Evolutionary conservation across 495 filamentous ascomycete genomes (phyloP).

Genomic region (Hypoxylon lienhwacheense): DNA sequence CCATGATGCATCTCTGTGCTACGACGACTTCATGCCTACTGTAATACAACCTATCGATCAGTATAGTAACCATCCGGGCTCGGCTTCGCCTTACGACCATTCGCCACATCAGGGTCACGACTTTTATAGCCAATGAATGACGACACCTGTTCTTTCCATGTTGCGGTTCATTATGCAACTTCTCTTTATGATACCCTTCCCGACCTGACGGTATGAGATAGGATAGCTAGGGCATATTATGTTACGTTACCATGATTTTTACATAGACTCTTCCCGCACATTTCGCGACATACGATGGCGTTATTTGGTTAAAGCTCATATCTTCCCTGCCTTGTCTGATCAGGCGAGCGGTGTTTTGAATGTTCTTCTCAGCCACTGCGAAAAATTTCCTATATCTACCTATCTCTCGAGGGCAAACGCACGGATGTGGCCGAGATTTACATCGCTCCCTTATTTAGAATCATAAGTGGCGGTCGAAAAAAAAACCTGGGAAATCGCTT

Average conservation of each 20-base stretch:
- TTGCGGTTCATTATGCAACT: constrained; percentile 13
- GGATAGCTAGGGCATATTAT: neutral
- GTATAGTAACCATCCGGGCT: constrained; percentile 45
- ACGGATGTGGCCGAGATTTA: too few relatives aligned
- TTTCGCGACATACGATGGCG: constrained; percentile 22
- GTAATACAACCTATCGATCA: constrained; percentile 37
- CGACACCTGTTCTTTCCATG: constrained; percentile 8
- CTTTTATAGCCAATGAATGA: constrained; percentile 42
- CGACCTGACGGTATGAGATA: constrained; percentile 16
- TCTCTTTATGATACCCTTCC: constrained; percentile 28
- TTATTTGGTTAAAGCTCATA: constrained; percentile 16
- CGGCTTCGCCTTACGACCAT: constrained; percentile 46
- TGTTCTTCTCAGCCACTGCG: too few relatives aligned
- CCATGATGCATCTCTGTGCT: constrained; percentile 25
- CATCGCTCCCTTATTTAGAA: too few relatives aligned
- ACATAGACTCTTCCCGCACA: neutral
- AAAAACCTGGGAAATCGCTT: constrained; percentile 13
- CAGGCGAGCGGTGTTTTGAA: too few relatives aligned
- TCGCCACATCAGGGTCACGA: constrained; percentile 46
- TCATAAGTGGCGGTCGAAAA: neutral
- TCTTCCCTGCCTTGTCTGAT: constrained; percentile 16
- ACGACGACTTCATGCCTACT: constrained; percentile 37
- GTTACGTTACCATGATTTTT: constrained; percentile 4
- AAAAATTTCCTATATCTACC: too few relatives aligned
- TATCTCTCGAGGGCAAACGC: too few relatives aligned